Conservation (phyloP, 306 rosid genomes). For the Cicer judaicum region DNA sequence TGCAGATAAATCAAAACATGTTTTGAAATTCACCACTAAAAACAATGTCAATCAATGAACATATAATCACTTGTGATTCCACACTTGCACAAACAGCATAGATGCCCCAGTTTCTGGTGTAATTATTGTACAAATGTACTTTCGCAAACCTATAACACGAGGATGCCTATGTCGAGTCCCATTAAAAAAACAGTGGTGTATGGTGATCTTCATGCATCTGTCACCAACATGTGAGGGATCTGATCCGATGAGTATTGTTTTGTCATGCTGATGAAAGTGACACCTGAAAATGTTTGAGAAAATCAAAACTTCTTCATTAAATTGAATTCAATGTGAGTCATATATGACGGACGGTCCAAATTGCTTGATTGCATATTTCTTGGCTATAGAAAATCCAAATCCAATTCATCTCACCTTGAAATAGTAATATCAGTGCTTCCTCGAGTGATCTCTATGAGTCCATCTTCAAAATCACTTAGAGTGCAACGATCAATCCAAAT, state of each 20-base stretch:
- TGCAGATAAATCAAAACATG: slow-evolving; percentile 4
- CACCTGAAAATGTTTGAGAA: slow-evolving; percentile 61
- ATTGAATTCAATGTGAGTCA: neutral
- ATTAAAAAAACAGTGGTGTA: slow-evolving; percentile 94
- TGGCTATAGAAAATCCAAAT: neutral
- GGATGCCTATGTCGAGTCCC: slow-evolving; percentile 97
- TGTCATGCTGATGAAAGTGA: slow-evolving; percentile 82
- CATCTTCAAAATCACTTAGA: slow-evolving; percentile 84
- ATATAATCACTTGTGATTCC: slow-evolving; percentile 76
- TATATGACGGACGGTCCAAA: neutral
- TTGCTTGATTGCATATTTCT: neutral
- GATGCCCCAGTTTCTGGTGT: slow-evolving; percentile 95
- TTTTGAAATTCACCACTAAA: neutral
- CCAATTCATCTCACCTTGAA: slow-evolving; percentile 63
- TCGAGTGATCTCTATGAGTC: slow-evolving; percentile 85
- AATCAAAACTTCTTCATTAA: slow-evolving; percentile 23
- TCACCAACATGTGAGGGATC: slow-evolving; percentile 78
- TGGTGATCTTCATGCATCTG: slow-evolving; percentile 86
- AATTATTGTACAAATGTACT: slow-evolving; percentile 91
- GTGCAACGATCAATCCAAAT: slow-evolving; percentile 96
- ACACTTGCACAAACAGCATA: slow-evolving; percentile 99
- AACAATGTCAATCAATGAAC: slow-evolving; percentile 16
- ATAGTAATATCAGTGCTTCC: slow-evolving; percentile 85
- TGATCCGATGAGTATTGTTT: slow-evolving; percentile 90
- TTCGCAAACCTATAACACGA: slow-evolving; percentile 78